Evolutionary conservation across 2,329 filamentous ascomycete genomes (phyloP).

Genomic region (Diaporthe sp.): DNA sequence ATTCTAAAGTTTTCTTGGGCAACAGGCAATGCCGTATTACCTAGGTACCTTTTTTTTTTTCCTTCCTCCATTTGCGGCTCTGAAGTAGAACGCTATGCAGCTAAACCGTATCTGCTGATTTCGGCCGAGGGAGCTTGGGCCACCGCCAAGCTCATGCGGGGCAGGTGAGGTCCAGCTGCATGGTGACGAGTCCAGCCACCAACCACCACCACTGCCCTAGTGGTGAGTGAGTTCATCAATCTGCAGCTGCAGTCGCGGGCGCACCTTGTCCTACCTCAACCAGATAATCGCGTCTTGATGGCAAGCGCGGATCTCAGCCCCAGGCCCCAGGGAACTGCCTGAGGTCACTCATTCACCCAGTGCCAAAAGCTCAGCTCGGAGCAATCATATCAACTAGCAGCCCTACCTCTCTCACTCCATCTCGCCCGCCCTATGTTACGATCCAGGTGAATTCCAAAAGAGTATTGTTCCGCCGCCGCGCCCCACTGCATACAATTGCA

Average conservation of each 20-base stretch:
- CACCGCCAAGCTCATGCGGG: constrained; percentile 23
- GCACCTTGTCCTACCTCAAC: constrained; percentile 22
- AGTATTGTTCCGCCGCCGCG: not conserved
- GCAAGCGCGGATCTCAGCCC: constrained; percentile 30
- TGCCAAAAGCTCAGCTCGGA: not conserved
- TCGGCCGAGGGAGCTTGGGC: constrained; percentile 34
- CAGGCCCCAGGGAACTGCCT: not conserved
- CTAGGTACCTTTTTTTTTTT: not conserved
- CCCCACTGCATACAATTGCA: constrained; percentile 17
- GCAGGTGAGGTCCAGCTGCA: constrained; percentile 4
- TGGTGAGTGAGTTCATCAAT: constrained; percentile 1
- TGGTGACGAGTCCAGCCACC: constrained; percentile 26
- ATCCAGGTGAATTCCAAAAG: constrained; percentile 12
- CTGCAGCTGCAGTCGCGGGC: constrained; percentile 9
- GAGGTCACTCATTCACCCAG: constrained; percentile 3
- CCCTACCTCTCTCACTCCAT: not conserved
- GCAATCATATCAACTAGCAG: not conserved
- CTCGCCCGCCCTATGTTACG: not conserved
- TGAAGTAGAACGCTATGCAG: not conserved
- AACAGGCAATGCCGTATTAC: not conserved
- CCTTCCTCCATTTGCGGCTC: not conserved
- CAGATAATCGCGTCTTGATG: constrained; percentile 27
- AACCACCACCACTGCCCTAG: constrained; percentile 17
- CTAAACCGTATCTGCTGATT: constrained; percentile 2
- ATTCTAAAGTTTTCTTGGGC: not conserved